Evolutionary conservation across 1,284 basidiomycete genomes (phyloP).

Genomic region (Tylopilus orsonianus): DNA sequence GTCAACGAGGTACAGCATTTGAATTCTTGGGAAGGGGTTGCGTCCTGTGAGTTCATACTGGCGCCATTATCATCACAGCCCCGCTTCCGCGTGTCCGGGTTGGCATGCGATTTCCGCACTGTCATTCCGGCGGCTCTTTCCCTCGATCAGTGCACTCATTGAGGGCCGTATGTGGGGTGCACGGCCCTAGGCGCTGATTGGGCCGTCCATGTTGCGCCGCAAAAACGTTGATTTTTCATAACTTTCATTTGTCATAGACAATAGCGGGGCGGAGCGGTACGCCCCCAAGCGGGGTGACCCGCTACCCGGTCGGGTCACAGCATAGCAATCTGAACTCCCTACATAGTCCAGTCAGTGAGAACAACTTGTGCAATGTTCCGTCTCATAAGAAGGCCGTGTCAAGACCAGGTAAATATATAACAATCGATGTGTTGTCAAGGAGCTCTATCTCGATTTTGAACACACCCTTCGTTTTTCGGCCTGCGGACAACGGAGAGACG

Average conservation of each 20-base stretch:
- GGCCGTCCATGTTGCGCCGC: conserved; percentile 1
- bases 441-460: background rate
- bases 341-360: background rate
- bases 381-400: background rate
- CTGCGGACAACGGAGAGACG: background rate
- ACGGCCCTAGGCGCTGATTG: conserved; percentile 1
- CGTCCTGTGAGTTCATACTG: conserved; percentile 14
- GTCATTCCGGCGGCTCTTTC: conserved; percentile 5
- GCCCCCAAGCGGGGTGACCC: conserved; percentile 13
- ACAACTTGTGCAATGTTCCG: background rate
- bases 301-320: conserved; percentile 15
- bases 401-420: too few relatives aligned
- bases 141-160: conserved; percentile 1
- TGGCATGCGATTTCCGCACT: conserved; percentile 22
- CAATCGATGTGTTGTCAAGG: too few relatives aligned
- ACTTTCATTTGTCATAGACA: conserved; percentile 14
- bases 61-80: conserved; percentile 19
- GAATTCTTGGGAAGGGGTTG: conserved; percentile 15
- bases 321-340: background rate
- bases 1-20: conserved; percentile 23
- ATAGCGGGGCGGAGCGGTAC: conserved; percentile 20
- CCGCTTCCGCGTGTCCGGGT: conserved; percentile 25
- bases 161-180: background rate
- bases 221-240: conserved; percentile 6
- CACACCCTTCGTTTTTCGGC: background rate